Evolutionary conservation across 1,284 basidiomycete genomes (phyloP).

Genomic region (Ustilago bromivora): DNA sequence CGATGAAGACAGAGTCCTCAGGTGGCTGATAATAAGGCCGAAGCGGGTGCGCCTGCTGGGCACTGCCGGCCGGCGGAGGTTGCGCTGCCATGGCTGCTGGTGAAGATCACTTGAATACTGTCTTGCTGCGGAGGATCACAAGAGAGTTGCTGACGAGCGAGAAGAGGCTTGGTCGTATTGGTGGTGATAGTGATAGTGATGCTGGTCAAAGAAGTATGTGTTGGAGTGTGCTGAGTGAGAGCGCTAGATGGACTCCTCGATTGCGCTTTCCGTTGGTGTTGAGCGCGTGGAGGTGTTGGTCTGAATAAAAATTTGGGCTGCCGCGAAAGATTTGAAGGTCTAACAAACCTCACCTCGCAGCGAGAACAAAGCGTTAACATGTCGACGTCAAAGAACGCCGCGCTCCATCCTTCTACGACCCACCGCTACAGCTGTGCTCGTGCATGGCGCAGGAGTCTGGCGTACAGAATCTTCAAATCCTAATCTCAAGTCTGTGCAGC

Average conservation of each 20-base stretch:
- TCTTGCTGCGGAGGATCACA: too few relatives aligned
- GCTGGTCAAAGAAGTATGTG: not conserved
- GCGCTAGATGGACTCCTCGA: conserved; percentile 12
- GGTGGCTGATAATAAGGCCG: conserved; percentile 64
- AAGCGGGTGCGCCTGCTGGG: conserved; percentile 52
- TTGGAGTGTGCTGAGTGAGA: conserved; percentile 20
- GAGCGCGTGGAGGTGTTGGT: conserved; percentile 44
- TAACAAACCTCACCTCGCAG: not conserved
- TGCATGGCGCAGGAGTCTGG: not conserved
- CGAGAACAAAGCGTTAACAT: conserved; percentile 8
- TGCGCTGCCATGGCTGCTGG: conserved; percentile 21
- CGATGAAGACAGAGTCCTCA: conserved; percentile 60
- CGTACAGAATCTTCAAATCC: not conserved
- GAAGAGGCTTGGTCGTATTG: not conserved
- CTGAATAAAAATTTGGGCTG: conserved; percentile 3
- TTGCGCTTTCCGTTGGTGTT: conserved; percentile 10
- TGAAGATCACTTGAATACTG: not conserved
- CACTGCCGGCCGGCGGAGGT: conserved; percentile 19
- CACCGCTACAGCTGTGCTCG: not conserved
- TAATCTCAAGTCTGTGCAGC: not conserved
- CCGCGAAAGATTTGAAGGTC: not conserved
- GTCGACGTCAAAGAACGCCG: conserved; percentile 12
- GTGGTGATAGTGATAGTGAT: not conserved
- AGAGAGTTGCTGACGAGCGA: not conserved
- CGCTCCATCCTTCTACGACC: not conserved